Base-by-base conservation (phyloP, 2,329 filamentous ascomycete genomes). In the Alternaria hordeiaustralica region DNA sequence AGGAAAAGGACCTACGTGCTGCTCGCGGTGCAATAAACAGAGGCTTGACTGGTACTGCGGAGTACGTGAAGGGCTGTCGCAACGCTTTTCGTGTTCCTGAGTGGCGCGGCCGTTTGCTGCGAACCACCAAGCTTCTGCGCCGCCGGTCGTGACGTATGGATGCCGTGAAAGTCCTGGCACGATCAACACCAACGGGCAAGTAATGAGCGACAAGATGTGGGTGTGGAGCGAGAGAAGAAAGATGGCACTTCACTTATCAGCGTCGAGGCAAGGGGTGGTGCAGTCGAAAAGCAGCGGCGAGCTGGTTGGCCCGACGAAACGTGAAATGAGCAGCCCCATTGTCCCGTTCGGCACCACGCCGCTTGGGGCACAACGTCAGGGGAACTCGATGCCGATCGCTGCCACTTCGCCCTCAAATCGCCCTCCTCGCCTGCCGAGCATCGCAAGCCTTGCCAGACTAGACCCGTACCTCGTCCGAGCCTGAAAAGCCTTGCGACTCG, bases 291-390 rank as follows among this genome's bases (percentile, higher is more conserved):
- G 18, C 54, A 61, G 49, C 58, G 61, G 66, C 13, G 15, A 26
- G 9, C 20, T 70, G 71, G 66, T 66, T 68, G 68, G 69, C 56
- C 58, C 23, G 61, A 51, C 66, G 63, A 74, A 75, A 75, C 72
- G 70, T 66, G 63, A 74, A 75, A 77, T 73, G 70, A 75, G 68
- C 53, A 55, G 60, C 58, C 61, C 67, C 60, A 50, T 59, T 28
- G 47, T 49, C 64, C 65, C 54, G 41, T 61, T 45, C 57, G 25
- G 46, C 65, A 60, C 65, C 63, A 65, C 56, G 18, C 59, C 57
- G 62, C 67, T 41, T 41, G 61, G 62, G 61, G 36, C 20, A 13
- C 6, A 36, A 55, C 63, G 63, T 65, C 66, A 65, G 66, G 66
- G 67, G 66, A 61, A 61, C 8, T 28, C 45, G 55, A 47, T 54